These are phyloP conservation scores for Geotrichum aggregatum DNA, from an alignment of 1,139 yeast species.

Conservation along the genomic window DNA sequence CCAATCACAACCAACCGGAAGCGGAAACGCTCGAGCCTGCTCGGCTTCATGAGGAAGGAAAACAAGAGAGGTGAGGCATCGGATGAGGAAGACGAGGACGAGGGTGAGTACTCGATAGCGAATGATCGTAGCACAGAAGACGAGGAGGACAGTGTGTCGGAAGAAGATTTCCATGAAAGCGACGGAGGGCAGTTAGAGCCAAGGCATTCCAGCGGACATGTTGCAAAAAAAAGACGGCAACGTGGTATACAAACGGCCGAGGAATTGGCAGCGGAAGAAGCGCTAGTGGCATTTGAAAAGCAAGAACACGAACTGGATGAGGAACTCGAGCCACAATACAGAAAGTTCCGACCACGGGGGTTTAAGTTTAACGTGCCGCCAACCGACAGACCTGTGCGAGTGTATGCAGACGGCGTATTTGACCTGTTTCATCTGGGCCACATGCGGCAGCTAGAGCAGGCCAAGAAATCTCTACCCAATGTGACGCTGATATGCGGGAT, in stretches of 20 bases:
- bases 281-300: constrained; percentile 21
- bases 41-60: constrained; percentile 9
- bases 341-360: constrained; percentile 40
- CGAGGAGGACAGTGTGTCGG: constrained; percentile 8
- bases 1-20: background rate
- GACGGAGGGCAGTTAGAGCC: constrained; percentile 4
- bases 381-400: constrained; percentile 74
- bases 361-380: constrained; percentile 73
- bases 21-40: constrained; percentile 8
- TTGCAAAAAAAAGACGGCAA: constrained; percentile 12
- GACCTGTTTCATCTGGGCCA: constrained; percentile 95
- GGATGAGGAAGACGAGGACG: constrained; percentile 8
- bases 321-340: constrained; percentile 45
- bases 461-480: constrained; percentile 23
- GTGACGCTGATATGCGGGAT: constrained; percentile 85
- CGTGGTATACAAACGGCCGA: constrained; percentile 15
- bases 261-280: constrained; percentile 22
- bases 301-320: constrained; percentile 54
- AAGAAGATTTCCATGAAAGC: constrained; percentile 8
- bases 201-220: constrained; percentile 5
- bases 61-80: background rate
- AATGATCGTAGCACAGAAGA: constrained; percentile 1
- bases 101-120: background rate
- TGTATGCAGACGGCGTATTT: constrained; percentile 96
- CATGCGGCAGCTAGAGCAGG: constrained; percentile 35